Evolutionary conservation across 805 yeast species (phyloP), one percentile per base, ranked within the genome.

Genomic region (Wickerhamiella sorbophila): DNA sequence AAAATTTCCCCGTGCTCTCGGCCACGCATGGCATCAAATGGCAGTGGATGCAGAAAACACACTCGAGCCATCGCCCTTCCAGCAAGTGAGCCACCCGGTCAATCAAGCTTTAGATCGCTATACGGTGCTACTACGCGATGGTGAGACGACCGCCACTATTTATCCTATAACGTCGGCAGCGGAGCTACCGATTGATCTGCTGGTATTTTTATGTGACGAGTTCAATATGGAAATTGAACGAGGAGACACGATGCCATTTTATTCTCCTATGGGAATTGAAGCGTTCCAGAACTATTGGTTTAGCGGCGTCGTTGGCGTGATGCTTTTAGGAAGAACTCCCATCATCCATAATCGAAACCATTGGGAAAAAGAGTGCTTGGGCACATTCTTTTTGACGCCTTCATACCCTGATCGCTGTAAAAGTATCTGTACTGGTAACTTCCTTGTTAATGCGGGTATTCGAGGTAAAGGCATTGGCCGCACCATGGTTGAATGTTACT

Each of bases 301-400:
- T 57, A 78, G 84, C 2, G 70, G 81, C 4, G 79, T 83, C 60
- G 84, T 82, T 1, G 94, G 84, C n/a, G 65, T 74, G 6, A 70
- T 74, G 75, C 66, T 75, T 4, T 64, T 85, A n/a, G 96, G 96
- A 3, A 91, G 82, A 54, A 69, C 68, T n/a, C 69, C 69, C 1
- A 63, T 64, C 26, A 56, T 62, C 33, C 52, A 69, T 18, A 74
- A 71, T 48, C 36, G 50, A 16, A 62, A 50, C 40, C 85, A 79
- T 55, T 87, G 97, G 95, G 93, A 86, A 46, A 84, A 82, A 52
- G 87, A 80, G 56, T 88, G 96, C 57, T 65, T 91, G 37, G 98
- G 97, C 0, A 72, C 87, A 1, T 86, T 88, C 55, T 77, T 71
- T 56, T 70, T 88, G 46, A 80, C 80, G 49, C 91, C 96, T 2